Percentiles rank a stretch among this genome's conserved stretches.
phyloP scores from a whole-genome alignment of 331 rosid genomes.

The Cydonia oblonga region DNA sequence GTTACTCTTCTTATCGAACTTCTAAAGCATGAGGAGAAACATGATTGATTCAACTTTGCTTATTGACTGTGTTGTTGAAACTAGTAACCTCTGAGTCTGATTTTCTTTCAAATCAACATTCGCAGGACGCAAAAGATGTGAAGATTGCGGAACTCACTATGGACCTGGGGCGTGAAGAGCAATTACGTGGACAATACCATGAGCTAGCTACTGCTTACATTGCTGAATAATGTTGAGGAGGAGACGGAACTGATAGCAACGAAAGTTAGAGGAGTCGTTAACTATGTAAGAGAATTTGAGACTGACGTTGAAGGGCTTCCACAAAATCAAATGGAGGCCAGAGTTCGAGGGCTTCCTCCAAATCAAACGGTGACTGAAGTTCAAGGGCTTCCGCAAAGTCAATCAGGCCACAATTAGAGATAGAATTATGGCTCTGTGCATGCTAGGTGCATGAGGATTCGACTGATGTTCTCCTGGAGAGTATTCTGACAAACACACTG shows the following conservation, averaged over 20 bases:
- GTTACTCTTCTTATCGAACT: background rate
- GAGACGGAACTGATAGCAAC: background rate
- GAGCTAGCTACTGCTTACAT: background rate
- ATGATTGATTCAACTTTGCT: background rate
- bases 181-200: background rate
- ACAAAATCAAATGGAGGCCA: background rate
- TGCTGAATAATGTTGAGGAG: background rate
- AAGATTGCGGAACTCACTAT: background rate
- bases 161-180: constrained; percentile 3
- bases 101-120: background rate
- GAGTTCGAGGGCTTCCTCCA: background rate
- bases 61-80: background rate
- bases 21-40: background rate
- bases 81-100: background rate
- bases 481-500: background rate
- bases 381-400: background rate
- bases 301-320: background rate
- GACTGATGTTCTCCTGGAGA: background rate
- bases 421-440: background rate
- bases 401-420: background rate
- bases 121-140: background rate
- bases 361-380: background rate
- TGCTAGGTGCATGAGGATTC: background rate
- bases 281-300: background rate
- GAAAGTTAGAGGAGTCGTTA: background rate